phyloP scores from a whole-genome alignment of 73 alveolate species.

The Tetrahymena thermophila region DNA sequence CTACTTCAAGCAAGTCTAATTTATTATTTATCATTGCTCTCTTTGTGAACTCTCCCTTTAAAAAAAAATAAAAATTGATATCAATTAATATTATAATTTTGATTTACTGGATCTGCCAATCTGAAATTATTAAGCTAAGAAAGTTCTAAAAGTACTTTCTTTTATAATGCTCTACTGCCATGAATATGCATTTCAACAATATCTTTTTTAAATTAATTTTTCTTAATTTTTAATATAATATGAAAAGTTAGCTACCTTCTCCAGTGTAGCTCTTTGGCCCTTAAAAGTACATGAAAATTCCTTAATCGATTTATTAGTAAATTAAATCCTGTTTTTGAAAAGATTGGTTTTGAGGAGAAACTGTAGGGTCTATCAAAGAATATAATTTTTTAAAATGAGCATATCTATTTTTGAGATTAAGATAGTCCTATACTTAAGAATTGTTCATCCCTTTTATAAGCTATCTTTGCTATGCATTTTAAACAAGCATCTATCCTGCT shows the following conservation, averaged over 20 bases:
- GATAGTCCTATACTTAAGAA: neutral
- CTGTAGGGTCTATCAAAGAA: neutral
- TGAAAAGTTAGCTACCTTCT: neutral
- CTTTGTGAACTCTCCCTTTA: conserved; percentile 50
- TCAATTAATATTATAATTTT: neutral
- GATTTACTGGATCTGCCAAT: neutral
- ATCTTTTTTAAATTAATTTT: neutral
- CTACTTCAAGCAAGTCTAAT: conserved; percentile 35
- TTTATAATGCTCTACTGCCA: neutral
- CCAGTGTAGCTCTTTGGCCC: neutral
- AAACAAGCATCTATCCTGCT: neutral
- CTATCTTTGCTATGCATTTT: neutral
- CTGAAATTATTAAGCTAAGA: neutral
- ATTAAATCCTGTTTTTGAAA: neutral
- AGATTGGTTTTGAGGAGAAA: neutral
- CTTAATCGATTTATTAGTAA: neutral
- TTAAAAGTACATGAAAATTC: neutral
- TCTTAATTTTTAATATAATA: neutral
- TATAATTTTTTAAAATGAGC: neutral
- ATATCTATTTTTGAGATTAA: neutral
- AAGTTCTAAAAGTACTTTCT: neutral
- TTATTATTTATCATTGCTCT: conserved; percentile 45
- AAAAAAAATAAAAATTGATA: neutral
- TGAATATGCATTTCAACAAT: neutral
- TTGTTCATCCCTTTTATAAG: neutral